phyloP scores from a whole-genome alignment of 192 early-diverging fungal species.

The Backusella morwellensis region DNA sequence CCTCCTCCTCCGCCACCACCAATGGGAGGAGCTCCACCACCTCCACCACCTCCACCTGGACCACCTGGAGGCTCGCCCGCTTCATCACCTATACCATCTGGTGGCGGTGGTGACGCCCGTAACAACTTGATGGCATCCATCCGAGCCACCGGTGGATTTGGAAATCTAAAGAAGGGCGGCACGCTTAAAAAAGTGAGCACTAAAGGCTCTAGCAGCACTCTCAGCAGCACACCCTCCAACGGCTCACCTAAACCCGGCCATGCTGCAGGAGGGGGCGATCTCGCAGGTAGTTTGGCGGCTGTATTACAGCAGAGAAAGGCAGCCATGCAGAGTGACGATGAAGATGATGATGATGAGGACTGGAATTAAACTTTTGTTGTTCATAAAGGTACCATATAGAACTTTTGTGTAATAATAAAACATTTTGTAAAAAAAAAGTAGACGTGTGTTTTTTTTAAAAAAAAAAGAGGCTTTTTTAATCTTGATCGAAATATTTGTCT shows the following conservation, averaged over 20 bases:
- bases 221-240: background rate
- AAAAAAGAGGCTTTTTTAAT: slow-evolving; percentile 10
- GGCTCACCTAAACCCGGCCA: background rate
- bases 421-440: background rate
- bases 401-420: background rate
- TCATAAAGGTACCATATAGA: background rate
- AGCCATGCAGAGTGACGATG: slow-evolving; percentile 32
- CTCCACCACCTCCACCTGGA: slow-evolving; percentile 13
- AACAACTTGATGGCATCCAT: slow-evolving; percentile 47
- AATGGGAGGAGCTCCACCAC: background rate
- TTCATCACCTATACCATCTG: background rate
- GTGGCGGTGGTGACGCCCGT: slow-evolving; percentile 19
- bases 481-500: slow-evolving; percentile 39
- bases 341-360: slow-evolving; percentile 31
- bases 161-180: slow-evolving; percentile 37
- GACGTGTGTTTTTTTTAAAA: background rate
- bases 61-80: background rate
- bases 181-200: background rate
- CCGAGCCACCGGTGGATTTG: slow-evolving; percentile 45
- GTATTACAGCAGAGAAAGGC: slow-evolving; percentile 24
- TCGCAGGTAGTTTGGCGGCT: slow-evolving; percentile 22
- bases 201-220: background rate
- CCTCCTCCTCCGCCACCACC: slow-evolving; percentile 3
- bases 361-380: slow-evolving; percentile 17
- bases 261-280: background rate